Evolutionary conservation across 331 rosid species (phyloP), one percentile per base, ranked within the genome.

Genomic region (Telfairia occidentalis): DNA sequence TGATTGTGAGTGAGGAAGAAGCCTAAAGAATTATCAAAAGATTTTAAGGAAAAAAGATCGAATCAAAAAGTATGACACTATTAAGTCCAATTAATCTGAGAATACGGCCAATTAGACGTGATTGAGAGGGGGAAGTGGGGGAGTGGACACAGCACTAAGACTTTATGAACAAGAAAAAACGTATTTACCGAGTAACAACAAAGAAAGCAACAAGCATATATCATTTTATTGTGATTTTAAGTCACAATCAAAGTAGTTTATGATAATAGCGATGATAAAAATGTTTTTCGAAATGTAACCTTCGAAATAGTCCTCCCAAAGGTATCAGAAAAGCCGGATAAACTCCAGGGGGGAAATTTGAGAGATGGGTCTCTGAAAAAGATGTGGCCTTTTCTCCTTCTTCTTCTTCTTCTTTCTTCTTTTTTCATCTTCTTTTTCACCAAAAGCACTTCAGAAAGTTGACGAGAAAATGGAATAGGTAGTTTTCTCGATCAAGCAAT

Each of bases 381-480:
- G 59, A 71, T 46, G 76, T 71, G 26, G 38, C 60, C 45, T 49
- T 48, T 48, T 71, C 59, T 6, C 29, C 55, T 4, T 21, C 48
- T 1, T 61, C 67, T 59, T 65, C 30, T 37, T 65, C 48, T 57
- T 57, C 37, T 4, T 57, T 55, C 18, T 16, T 60, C 15, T 7
- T 34, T n/a, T 7, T 15, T 49, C 37, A 32, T 4, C 23, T 49
- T 13, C 6, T n/a, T 50, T 50, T 74, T 71, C 83, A 90, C 87
- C 82, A 86, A 50, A 90, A 85, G 71, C 93, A 90, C 69, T 87
- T 86, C 90, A 90, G 73, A 45, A 90, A 82, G 55, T 57, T 76
- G 26, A 88, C 75, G n/a, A 88, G 83, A 60, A 89, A 85, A 78
- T 81, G 87, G 87, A 89, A 92, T 28, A 89, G 53, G 50, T 81